Evolutionary conservation across 768 basidiomycete genomes (phyloP).

Genomic region (Collybia sordida): DNA sequence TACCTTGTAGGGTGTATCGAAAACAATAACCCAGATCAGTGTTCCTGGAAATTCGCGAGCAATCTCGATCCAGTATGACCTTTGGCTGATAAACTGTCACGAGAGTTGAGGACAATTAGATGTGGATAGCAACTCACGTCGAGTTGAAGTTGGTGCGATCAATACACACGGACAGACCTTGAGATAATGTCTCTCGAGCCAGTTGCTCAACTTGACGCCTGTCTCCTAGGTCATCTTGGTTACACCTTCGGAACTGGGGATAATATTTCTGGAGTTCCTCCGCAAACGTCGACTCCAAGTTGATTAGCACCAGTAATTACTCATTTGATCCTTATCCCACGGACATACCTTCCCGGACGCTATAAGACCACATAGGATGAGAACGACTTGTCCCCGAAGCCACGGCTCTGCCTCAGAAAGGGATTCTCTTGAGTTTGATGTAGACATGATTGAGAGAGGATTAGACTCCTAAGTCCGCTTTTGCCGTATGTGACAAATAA

Average conservation of each 20-base stretch:
- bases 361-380: constrained; percentile 74
- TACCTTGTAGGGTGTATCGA: constrained; percentile 77
- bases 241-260: constrained; percentile 68
- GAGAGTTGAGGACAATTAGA: constrained; percentile 8
- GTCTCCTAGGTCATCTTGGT: constrained; percentile 78
- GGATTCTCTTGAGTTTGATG: not conserved
- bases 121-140: constrained; percentile 41
- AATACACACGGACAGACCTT: constrained; percentile 73
- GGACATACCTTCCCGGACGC: constrained; percentile 68
- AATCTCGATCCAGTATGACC: constrained; percentile 73
- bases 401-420: constrained; percentile 17
- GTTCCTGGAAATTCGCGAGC: constrained; percentile 65
- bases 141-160: constrained; percentile 79
- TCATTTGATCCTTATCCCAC: constrained; percentile 6
- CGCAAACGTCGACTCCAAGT: constrained; percentile 63
- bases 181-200: constrained; percentile 47
- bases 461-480: not conserved
- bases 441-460: not conserved
- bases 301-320: not conserved
- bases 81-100: constrained; percentile 44
- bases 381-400: constrained; percentile 46
- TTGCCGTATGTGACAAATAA: not conserved
- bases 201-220: constrained; percentile 64
- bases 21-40: constrained; percentile 71
- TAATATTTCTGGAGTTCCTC: constrained; percentile 60